Evolutionary conservation across 2,329 filamentous ascomycete genomes (phyloP).

Genomic region (Neonectria sp.): DNA sequence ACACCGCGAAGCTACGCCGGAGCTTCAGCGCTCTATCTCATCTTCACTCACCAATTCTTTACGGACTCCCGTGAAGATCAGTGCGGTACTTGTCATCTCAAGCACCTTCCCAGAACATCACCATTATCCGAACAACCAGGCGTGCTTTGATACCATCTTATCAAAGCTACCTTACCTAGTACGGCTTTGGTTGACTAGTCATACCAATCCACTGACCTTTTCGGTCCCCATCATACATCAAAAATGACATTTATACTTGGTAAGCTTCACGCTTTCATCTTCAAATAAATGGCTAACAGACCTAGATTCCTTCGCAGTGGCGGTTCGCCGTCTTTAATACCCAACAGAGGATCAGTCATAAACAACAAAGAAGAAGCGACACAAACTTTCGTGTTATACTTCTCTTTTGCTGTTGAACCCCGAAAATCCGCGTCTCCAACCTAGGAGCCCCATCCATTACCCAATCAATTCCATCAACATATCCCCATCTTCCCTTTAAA

Average conservation of each 20-base stretch:
- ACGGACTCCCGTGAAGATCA: neutral
- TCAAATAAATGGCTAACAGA: slow-evolving; percentile 9
- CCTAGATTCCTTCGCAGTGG: slow-evolving; percentile 23
- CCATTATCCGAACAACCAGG: neutral
- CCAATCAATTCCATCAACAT: neutral
- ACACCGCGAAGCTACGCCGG: slow-evolving; percentile 42
- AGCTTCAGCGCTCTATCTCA: slow-evolving; percentile 34
- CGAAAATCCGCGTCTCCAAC: neutral
- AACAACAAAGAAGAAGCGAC: slow-evolving; percentile 10
- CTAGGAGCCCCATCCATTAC: neutral
- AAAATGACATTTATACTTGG: slow-evolving; percentile 40
- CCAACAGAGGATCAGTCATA: slow-evolving; percentile 12
- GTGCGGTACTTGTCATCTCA: neutral
- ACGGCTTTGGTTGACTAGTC: slow-evolving; percentile 9
- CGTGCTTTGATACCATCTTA: slow-evolving; percentile 2
- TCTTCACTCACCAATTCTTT: slow-evolving; percentile 15
- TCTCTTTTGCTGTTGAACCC: slow-evolving; percentile 9
- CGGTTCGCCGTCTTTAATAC: slow-evolving; percentile 29
- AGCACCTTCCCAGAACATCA: neutral
- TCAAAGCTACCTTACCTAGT: slow-evolving; percentile 1
- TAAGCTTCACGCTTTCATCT: slow-evolving; percentile 9
- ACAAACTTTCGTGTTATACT: neutral
- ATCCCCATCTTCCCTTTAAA: neutral
- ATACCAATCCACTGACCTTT: slow-evolving; percentile 20
- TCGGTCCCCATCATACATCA: slow-evolving; percentile 7